Percentiles rank a stretch among this genome's conserved stretches.
Conservation (phyloP, 352 stramenopile species). For the Aphanomyces astaci region DNA sequence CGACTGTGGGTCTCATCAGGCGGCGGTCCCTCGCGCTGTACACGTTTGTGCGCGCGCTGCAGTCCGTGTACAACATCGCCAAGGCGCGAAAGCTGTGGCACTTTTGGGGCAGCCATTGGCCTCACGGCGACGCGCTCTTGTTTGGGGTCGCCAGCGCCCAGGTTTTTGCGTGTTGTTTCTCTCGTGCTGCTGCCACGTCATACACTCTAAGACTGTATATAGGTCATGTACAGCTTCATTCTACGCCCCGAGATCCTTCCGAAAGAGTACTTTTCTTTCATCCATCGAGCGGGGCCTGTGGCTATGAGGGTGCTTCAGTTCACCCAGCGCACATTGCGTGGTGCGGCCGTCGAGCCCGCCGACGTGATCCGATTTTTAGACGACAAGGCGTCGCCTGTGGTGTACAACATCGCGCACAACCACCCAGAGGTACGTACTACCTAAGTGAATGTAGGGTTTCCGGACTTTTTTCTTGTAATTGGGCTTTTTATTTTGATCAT, state of each 20-base stretch:
- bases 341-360: constrained; percentile 31
- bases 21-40: constrained; percentile 77
- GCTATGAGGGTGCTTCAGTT: constrained; percentile 54
- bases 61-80: constrained; percentile 80
- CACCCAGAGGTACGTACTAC: not conserved
- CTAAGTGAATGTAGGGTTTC: no score
- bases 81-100: constrained; percentile 74
- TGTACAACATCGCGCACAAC: not conserved
- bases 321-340: constrained; percentile 53
- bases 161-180: not conserved
- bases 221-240: constrained; percentile 80
- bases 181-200: not conserved
- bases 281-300: constrained; percentile 60
- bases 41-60: constrained; percentile 65
- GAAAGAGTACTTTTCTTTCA: constrained; percentile 76
- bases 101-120: constrained; percentile 83
- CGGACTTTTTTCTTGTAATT: no score
- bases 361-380: constrained; percentile 14
- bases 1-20: not conserved
- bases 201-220: not conserved
- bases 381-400: constrained; percentile 1
- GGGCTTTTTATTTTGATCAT: no score
- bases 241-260: constrained; percentile 65
- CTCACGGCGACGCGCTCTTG: constrained; percentile 67
- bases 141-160: constrained; percentile 71